These are phyloP conservation scores for Boletus sp. DNA, from an alignment of 768 basidiomycete species.

Conservation along the genomic window DNA sequence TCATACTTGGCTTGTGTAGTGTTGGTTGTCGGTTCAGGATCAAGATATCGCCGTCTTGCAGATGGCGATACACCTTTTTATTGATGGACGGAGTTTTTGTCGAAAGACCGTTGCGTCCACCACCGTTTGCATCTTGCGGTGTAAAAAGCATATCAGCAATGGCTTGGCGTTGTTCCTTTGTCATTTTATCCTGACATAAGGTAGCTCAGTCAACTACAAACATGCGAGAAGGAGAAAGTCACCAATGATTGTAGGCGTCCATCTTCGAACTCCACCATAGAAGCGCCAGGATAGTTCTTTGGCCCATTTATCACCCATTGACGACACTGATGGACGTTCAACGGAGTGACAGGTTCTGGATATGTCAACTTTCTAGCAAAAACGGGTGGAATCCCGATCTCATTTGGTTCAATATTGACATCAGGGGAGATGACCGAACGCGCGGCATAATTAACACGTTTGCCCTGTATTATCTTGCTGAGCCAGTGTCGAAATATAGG, in stretches of 20 bases:
- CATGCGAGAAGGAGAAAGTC: slow-evolving; percentile 1
- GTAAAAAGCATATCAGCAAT: slow-evolving; percentile 94
- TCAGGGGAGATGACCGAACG: slow-evolving; percentile 99
- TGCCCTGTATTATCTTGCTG: slow-evolving; percentile 57
- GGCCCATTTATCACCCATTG: slow-evolving; percentile 91
- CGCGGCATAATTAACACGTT: slow-evolving; percentile 98
- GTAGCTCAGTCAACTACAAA: slow-evolving; percentile 1
- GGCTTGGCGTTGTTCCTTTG: slow-evolving; percentile 86
- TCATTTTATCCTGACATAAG: slow-evolving; percentile 67
- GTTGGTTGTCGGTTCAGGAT: slow-evolving; percentile 98
- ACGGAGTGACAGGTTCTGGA: slow-evolving; percentile 92
- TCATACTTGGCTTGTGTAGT: slow-evolving; percentile 99
- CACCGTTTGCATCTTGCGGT: slow-evolving; percentile 65
- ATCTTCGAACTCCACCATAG: slow-evolving; percentile 93
- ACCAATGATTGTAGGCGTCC: slow-evolving; percentile 85
- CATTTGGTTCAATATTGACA: slow-evolving; percentile 97
- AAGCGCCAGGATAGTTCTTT: slow-evolving; percentile 85
- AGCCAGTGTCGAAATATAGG: background rate
- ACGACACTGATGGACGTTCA: slow-evolving; percentile 85
- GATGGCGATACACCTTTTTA: slow-evolving; percentile 96
- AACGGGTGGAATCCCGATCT: slow-evolving; percentile 96
- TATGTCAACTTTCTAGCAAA: slow-evolving; percentile 97
- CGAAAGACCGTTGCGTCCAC: slow-evolving; percentile 52
- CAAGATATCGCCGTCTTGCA: slow-evolving; percentile 91
- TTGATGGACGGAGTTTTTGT: slow-evolving; percentile 81